Base-by-base conservation (phyloP, 1,284 basidiomycete genomes). In the Phellopilus nigrolimitatus region DNA sequence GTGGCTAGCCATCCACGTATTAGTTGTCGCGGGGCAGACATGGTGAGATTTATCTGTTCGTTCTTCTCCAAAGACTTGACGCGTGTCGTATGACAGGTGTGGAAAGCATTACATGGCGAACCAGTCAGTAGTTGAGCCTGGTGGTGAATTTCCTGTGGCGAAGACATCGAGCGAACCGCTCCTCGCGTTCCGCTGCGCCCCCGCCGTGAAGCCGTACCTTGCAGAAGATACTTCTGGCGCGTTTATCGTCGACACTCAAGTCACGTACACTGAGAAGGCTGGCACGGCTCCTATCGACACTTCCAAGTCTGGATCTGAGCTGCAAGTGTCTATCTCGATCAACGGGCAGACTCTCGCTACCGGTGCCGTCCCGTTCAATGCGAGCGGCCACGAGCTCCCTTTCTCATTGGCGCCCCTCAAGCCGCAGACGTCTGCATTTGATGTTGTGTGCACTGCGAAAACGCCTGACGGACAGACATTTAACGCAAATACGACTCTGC, bases 141-240 rank as follows among this genome's bases (percentile, higher is more conserved):
- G 73, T 28, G 83, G 83, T 33, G 67, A 79, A 56, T 87, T 88
- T 58, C 71, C 76, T 3, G 59, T 73, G 2, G 78, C 82, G 1
- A 63, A 65, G 0, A 62, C 64, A 0, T 80, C 79, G 0, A 54
- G 63, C 0, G 64, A 62, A 1, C 76, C 82, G n/a, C 72, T 86
- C 3, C 69, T 88, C 9, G 78, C 82, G 0, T 71, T 89, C 50
- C 76, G 82, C 47, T 89, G 86, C 60, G 73, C 75, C 1, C 84
- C 82, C 13, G 78, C 73, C 2, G 76, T 86, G 49, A 74, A 78
- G 30, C 87, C 87, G 1, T 89, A 84, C 63, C 74, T 88, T 2
- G 71, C 75, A 2, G 71, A 73, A 45, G 80, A 84, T 53, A 65
- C 65, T 6, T 62, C 56, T 6, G 66, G 61, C 1, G 59, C 64